Evolutionary conservation across 2,329 filamentous ascomycete species (phyloP), one percentile per base, ranked within the genome.

Genomic region (Metarhizium humberi): DNA sequence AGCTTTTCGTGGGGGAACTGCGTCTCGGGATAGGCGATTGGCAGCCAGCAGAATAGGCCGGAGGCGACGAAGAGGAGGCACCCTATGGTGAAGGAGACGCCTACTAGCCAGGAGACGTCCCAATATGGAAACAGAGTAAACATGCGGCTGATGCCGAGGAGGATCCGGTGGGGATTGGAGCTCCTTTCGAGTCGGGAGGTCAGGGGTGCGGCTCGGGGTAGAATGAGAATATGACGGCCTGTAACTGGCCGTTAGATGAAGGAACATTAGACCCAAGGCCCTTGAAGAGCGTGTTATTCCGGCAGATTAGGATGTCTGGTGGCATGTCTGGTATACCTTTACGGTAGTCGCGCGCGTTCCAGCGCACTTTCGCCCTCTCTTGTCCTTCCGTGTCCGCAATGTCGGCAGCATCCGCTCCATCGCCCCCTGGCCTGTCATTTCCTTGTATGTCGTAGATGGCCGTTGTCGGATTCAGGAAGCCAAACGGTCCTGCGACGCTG

Each of bases 1-100:
- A 16, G n/a, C 16, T 30, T 4, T 30, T 55, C 54, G 38, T 73
- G 72, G 0, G 67, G 45, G 61, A 86, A 86, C 56, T 75, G 73
- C 0, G 75, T 76, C 18, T 36, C 16, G 11, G 83, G 81, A 16
- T 68, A 66, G n/a, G 72, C 71, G 2, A 84, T 67, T 1, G 85
- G 85, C 3, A 86, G 71, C 72, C 78, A 86, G 16, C 77, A 77
- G 63, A 87, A 86, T 65, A 84, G 46, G 16, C 61, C 61, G 50
- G 55, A 57, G 38, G 45, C 53, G 42, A 62, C 55, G 46, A 61
- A 63, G 38, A 62, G 54, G 16, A 56, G n/a, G 53, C 59, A 61
- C 32, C 61, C 61, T 16, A 60, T 32, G 14, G 61, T 59, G 25
- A 61, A 63, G 34, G 54, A 54, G 30, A 63, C 55, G 48, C 58